Percentiles rank a stretch among this genome's conserved stretches.
Conservation (phyloP, 2,329 filamentous ascomycete genomes). For the Berkeleyomyces basicola region DNA sequence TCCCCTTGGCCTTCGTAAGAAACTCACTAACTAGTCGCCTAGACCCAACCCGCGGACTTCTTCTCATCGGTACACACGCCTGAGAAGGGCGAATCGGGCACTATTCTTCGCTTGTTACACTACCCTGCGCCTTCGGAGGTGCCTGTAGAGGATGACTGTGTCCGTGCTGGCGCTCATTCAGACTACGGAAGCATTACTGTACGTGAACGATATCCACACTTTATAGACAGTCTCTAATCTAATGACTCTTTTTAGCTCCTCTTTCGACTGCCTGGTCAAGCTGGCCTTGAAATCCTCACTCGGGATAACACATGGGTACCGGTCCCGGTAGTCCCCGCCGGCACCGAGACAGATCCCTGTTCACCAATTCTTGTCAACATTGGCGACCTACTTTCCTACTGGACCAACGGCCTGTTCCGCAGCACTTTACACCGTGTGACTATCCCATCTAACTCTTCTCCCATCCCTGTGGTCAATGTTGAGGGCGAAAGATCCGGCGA, state of each 20-base stretch:
- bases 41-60: conserved; percentile 31
- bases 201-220: not conserved
- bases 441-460: conserved; percentile 29
- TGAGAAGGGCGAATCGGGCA: conserved; percentile 31
- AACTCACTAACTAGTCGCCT: conserved; percentile 15
- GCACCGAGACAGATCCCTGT: conserved; percentile 38
- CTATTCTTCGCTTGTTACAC: conserved; percentile 53
- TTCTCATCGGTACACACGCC: conserved; percentile 36
- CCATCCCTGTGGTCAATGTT: not conserved
- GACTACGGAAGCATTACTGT: conserved; percentile 57
- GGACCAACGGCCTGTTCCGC: conserved; percentile 77
- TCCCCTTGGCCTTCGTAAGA: conserved; percentile 14
- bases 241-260: conserved; percentile 32
- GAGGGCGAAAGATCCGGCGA: conserved; percentile 24
- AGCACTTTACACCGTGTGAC: conserved; percentile 82
- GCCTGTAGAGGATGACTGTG: conserved; percentile 23
- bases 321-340: conserved; percentile 48
- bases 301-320: conserved; percentile 39
- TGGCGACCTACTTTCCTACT: conserved; percentile 56
- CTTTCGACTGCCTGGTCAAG: conserved; percentile 72
- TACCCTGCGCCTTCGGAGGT: conserved; percentile 39
- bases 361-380: conserved; percentile 74
- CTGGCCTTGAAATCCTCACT: conserved; percentile 69
- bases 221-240: not conserved
- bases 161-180: conserved; percentile 81